Percentiles rank a stretch among this genome's conserved stretches.
Conservation (phyloP, 176 grass and related monocot genomes). For the Carex kokanica region DNA sequence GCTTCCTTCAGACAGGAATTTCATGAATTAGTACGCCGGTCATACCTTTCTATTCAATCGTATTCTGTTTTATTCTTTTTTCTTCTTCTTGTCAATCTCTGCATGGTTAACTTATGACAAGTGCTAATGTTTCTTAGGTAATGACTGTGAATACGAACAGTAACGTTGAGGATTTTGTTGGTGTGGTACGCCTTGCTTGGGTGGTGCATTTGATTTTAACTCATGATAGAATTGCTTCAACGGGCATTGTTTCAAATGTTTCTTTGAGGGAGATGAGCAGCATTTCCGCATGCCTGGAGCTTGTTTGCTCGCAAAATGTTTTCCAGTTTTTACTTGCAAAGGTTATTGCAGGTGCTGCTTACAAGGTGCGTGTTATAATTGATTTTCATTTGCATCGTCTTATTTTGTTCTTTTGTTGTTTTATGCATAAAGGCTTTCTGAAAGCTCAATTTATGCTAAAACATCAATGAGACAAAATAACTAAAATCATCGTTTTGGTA, state of each 20-base stretch:
- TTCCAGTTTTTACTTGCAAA: conserved; percentile 60
- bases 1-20: conserved; percentile 79
- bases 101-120: conserved; percentile 27
- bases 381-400: background rate
- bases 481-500: background rate
- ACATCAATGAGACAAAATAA: background rate
- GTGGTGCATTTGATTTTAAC: conserved; percentile 80
- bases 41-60: conserved; percentile 20
- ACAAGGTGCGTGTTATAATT: conserved; percentile 45
- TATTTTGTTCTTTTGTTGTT: background rate
- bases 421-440: background rate
- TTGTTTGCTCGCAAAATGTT: conserved; percentile 64
- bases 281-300: conserved; percentile 69
- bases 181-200: conserved; percentile 82
- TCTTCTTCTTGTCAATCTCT: background rate
- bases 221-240: conserved; percentile 63
- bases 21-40: conserved; percentile 67
- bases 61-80: conserved; percentile 8
- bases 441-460: background rate
- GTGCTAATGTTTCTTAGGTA: conserved; percentile 42
- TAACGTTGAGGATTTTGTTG: conserved; percentile 64
- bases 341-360: conserved; percentile 74
- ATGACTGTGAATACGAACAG: conserved; percentile 57
- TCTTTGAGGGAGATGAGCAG: conserved; percentile 42
- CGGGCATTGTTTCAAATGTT: conserved; percentile 36